Evolutionary conservation across 169 alveolate genomes (phyloP).

Genomic region (Theileria sp.): DNA sequence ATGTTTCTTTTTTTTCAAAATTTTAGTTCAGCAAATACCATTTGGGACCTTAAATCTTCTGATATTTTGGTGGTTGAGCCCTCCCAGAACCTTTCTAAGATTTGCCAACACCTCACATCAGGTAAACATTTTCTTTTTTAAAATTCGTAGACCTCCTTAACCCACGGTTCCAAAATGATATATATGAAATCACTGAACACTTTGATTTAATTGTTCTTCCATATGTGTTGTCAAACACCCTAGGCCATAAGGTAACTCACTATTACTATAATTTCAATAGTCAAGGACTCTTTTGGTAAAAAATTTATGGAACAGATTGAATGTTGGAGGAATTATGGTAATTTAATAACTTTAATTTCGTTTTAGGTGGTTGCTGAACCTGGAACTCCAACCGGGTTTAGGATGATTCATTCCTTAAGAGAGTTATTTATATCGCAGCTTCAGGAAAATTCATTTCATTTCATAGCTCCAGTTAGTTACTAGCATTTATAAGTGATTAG

Average conservation of each 20-base stretch:
- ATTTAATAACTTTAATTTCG: not conserved
- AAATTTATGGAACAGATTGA: slow-evolving; percentile 70
- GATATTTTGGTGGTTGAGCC: slow-evolving; percentile 67
- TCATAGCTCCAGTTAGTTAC: slow-evolving; percentile 75
- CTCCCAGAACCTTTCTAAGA: slow-evolving; percentile 64
- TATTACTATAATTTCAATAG: not conserved
- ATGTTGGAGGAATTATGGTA: slow-evolving; percentile 63
- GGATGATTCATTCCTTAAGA: slow-evolving; percentile 81
- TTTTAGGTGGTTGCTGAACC: slow-evolving; percentile 76
- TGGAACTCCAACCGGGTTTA: slow-evolving; percentile 89
- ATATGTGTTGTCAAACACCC: slow-evolving; percentile 48
- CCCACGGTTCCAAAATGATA: slow-evolving; percentile 63
- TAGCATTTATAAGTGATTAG: slow-evolving; percentile 5
- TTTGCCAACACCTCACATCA: slow-evolving; percentile 64
- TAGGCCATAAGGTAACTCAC: slow-evolving; percentile 50
- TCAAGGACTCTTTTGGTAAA: slow-evolving; percentile 65
- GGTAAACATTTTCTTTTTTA: slow-evolving; percentile 6
- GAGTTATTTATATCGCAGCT: slow-evolving; percentile 83
- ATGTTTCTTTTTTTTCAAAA: slow-evolving; percentile 13
- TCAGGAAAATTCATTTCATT: slow-evolving; percentile 71
- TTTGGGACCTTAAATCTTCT: slow-evolving; percentile 46
- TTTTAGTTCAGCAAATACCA: slow-evolving; percentile 48
- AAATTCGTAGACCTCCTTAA: slow-evolving; percentile 46
- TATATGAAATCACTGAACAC: slow-evolving; percentile 50
- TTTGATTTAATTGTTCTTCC: slow-evolving; percentile 70